Evolutionary conservation across 768 basidiomycete species (phyloP).

Genomic region (Tulasnella sp.): DNA sequence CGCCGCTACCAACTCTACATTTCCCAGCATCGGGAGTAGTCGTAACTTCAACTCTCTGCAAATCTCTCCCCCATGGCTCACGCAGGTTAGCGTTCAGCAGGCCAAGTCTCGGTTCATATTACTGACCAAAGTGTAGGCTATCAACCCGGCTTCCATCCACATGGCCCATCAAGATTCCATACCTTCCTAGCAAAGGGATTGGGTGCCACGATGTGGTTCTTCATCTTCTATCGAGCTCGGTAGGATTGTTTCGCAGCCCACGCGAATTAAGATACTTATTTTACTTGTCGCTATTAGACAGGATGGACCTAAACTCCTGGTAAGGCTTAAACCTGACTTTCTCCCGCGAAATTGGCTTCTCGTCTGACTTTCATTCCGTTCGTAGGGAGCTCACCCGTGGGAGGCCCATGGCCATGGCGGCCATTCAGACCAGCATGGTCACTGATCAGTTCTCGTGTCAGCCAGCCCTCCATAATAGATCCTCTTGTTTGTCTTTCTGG

Average conservation of each 20-base stretch:
- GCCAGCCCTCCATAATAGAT: not conserved
- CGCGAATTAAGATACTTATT: constrained; percentile 1
- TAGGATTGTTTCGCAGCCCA: constrained; percentile 35
- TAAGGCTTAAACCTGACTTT: constrained; percentile 37
- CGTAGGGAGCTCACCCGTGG: constrained; percentile 53
- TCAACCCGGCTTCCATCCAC: constrained; percentile 77
- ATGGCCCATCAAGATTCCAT: constrained; percentile 72
- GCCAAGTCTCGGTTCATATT: not conserved
- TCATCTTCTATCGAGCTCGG: constrained; percentile 94
- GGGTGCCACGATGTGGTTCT: constrained; percentile 97
- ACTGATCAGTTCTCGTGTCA: not conserved
- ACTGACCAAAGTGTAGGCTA: constrained; percentile 31
- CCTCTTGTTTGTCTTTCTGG: not conserved
- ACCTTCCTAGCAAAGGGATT: constrained; percentile 77
- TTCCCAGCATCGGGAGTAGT: constrained; percentile 38
- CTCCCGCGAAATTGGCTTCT: not conserved
- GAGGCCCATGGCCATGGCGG: constrained; percentile 52
- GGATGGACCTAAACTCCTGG: constrained; percentile 71
- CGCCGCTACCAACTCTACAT: constrained; percentile 31
- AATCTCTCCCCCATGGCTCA: not conserved
- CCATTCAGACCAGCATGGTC: constrained; percentile 5
- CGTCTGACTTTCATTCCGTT: not conserved
- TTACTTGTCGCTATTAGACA: constrained; percentile 45
- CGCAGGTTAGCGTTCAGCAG: constrained; percentile 4
- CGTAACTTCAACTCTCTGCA: constrained; percentile 11